These are phyloP conservation scores for Candida tetrigidarum DNA, from an alignment of 1,139 yeast genomes.

Conservation along the genomic window DNA sequence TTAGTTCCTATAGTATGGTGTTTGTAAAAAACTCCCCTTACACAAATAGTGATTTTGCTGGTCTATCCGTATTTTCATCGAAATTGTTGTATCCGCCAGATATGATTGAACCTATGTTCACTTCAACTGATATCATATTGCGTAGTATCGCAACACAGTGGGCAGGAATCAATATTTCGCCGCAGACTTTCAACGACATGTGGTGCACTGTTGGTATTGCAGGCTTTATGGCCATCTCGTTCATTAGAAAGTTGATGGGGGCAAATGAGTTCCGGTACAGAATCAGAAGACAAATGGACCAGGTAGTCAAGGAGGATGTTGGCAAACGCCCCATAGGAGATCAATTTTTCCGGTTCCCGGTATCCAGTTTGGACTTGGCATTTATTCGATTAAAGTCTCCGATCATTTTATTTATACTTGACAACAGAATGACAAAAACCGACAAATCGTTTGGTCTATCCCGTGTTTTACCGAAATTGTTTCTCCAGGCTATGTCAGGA, in stretches of 20 bases:
- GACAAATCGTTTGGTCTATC: constrained; percentile 93
- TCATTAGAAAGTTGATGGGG: constrained; percentile 76
- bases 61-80: constrained; percentile 70
- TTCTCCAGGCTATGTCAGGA: constrained; percentile 95
- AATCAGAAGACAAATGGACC: constrained; percentile 66
- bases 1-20: constrained; percentile 75
- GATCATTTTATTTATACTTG: constrained; percentile 79
- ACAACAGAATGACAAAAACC: constrained; percentile 93
- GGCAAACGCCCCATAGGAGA: constrained; percentile 82
- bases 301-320: constrained; percentile 72
- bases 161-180: constrained; percentile 92
- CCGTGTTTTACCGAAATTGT: constrained; percentile 88
- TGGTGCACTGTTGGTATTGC: constrained; percentile 94
- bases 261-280: constrained; percentile 77
- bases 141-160: constrained; percentile 85
- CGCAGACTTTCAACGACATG: constrained; percentile 77
- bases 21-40: constrained; percentile 62
- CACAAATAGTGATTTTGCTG: constrained; percentile 63
- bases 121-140: constrained; percentile 68
- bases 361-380: constrained; percentile 60
- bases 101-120: constrained; percentile 78
- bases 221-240: constrained; percentile 79
- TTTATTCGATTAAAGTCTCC: constrained; percentile 85
- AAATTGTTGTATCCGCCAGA: constrained; percentile 74
- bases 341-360: constrained; percentile 69